Base-by-base conservation (phyloP, 1,284 basidiomycete genomes). In the Veloboletus limbatus region DNA sequence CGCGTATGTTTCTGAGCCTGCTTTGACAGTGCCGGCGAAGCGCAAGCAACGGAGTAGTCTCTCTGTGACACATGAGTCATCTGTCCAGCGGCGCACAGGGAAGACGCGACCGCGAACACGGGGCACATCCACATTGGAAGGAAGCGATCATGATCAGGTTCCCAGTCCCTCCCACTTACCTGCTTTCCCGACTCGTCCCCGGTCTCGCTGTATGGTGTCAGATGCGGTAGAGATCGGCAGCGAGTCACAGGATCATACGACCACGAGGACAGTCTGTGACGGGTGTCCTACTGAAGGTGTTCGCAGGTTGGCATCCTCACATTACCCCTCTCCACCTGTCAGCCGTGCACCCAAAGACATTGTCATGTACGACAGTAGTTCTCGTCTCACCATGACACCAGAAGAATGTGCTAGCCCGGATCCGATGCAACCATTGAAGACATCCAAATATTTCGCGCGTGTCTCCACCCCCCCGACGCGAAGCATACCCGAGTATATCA, bases 401-500 rank as follows among this genome's bases (percentile, higher is more conserved):
- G 34, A 38, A 8, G 31, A 20, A n/a, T 1, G 3, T 3, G 3
- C n/a, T n/a, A n/a, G 34, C 36, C 33, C 22, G 17, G 24, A 37
- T 17, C 17, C 16, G 11, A 40, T 14, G 2, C 9, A 9, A 9
- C 42, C 31, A 2, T 10, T 20, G 7, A 56, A 46, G 35, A 45
- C 40, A 3, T 61, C 59, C 44, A 61, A 61, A 27, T 65, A 63
- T 36, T 63, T 65, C 4, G 3, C 20, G 1, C 21, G 3, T 6
- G 6, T 5, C 10, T 20, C 26, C 4, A 14, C 40, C 4, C 30
- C 22, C 14, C 17, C 8, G 9, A 36, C 37, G 7, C 13, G n/a
- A 22, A 32, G 33, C 6, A 5, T 17, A n/a, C 1, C 9, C 9
- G 21, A 20, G 13, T 14, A 35, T 7, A 2, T 16, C 22, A 7